A percentile compares a stretch with the other conserved stretches of the same genome.
These are phyloP conservation scores for Lonicera japonica DNA, from an alignment of 129 eudicot genomes.

Conservation along the genomic window DNA sequence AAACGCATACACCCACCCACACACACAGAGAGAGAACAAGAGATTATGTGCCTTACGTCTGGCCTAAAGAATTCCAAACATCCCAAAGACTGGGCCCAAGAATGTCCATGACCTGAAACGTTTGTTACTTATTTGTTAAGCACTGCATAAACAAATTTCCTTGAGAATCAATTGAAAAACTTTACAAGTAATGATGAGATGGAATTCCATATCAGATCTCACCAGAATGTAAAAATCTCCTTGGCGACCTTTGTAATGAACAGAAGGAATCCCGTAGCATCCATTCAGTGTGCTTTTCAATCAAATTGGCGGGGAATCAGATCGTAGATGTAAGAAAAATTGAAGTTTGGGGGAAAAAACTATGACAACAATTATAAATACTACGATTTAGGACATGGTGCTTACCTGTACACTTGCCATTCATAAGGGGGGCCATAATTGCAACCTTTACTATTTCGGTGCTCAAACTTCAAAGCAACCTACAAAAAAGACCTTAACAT, in stretches of 20 bases:
- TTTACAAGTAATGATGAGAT: neutral
- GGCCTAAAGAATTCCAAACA: slow-evolving; percentile 98
- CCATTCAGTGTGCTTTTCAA: slow-evolving; percentile 65
- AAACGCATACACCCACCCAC: too few species aligned
- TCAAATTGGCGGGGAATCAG: slow-evolving; percentile 9
- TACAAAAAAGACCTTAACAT: slow-evolving; percentile 13
- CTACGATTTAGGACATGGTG: slow-evolving; percentile 1
- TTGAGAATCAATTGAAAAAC: neutral
- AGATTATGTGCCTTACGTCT: slow-evolving; percentile 59
- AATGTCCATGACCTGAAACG: slow-evolving; percentile 90
- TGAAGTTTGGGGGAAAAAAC: neutral
- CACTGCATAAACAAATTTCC: slow-evolving; percentile 4
- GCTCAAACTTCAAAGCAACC: slow-evolving; percentile 98
- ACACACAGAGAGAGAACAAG: slow-evolving; percentile 14
- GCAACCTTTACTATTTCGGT: slow-evolving; percentile 98
- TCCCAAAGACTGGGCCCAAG: slow-evolving; percentile 99
- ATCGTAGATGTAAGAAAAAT: slow-evolving; percentile 1
- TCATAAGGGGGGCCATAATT: slow-evolving; percentile 97
- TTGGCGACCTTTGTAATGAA: slow-evolving; percentile 95
- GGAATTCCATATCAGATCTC: slow-evolving; percentile 22
- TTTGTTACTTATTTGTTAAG: slow-evolving; percentile 6
- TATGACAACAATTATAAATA: neutral
- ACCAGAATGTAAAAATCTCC: slow-evolving; percentile 98
- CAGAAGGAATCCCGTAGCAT: slow-evolving; percentile 92
- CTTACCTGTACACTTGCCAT: slow-evolving; percentile 99